Evolutionary conservation across 352 stramenopile species (phyloP), one percentile per base, ranked within the genome.

Genomic region (Pythium dissimile): DNA sequence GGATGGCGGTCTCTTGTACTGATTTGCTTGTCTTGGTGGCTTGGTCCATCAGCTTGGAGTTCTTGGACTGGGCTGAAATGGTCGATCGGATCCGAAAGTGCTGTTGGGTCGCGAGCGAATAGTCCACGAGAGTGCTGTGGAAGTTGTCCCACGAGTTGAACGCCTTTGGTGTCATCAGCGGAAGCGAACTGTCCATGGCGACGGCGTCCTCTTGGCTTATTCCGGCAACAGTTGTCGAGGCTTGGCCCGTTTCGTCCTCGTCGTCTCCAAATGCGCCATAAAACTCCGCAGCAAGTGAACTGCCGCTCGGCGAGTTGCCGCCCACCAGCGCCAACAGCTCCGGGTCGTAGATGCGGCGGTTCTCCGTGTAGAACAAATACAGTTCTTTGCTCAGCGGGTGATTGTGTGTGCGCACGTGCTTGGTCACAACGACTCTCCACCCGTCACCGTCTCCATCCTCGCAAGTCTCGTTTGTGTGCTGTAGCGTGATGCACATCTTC

Each of bases 401-500:
- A 54, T 92, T 92, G 57, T 92, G 81, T 20, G 69, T 73, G 21
- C 75, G 77, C 27, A 84, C 62, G 52, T 92, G 81, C 35, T 87
- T 88, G 39, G 81, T 92, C 27, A 92, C 73, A 13, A 92, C 73
- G 8, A 89, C 72, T 52, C 88, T 75, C 81, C 81, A 92, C 23
- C 75, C 69, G 0, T 71, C 59, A 21, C 66, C 75, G 54, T 42
- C 32, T 24, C 65, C 75, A 54, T 59, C 48, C 0, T 66, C 54
- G 5, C 60, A 56, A 6, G 59, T 31, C 7, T 52, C 39, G 11
- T 23, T 37, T 18, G 63, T 69, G 42, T 77, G 75, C 56, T 86
- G 79, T 35, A 92, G 44, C 28, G 79, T 92, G 42, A 88, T 80
- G 53, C 79, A 92, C 79, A 92, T 92, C 57, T 89, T 87, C 9